phyloP scores from a whole-genome alignment of 345 rosid species.

The Corchorus olitorius region DNA sequence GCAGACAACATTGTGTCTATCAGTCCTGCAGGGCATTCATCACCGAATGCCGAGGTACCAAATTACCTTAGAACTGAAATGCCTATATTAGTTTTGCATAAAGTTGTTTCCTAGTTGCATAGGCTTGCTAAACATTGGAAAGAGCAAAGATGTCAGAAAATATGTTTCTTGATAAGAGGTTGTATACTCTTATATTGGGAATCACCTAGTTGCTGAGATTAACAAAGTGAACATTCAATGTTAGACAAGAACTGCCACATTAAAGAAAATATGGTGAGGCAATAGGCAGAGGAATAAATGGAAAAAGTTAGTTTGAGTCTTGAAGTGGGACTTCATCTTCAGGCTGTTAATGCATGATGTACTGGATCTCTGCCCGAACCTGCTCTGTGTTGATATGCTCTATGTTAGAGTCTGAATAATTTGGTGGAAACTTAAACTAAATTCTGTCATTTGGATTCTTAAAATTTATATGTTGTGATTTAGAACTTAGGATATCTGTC shows the following conservation, averaged over 20 bases:
- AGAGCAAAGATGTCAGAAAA: not conserved
- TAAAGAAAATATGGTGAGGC: not conserved
- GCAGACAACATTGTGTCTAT: conserved; percentile 44
- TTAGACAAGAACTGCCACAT: not conserved
- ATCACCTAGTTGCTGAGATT: conserved; percentile 8
- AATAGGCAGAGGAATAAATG: too few relatives aligned
- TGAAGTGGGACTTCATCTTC: not conserved
- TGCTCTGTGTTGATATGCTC: not conserved
- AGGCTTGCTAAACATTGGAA: not conserved
- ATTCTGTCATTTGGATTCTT: not conserved
- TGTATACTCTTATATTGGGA: not conserved
- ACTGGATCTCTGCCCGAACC: not conserved
- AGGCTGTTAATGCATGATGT: conserved; percentile 7
- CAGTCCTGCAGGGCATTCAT: conserved; percentile 33
- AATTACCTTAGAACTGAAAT: not conserved
- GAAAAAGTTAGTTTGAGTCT: not conserved
- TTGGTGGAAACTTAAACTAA: not conserved
- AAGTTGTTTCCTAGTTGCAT: not conserved
- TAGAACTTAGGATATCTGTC: conserved; percentile 3
- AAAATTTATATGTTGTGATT: not conserved
- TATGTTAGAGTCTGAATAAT: not conserved
- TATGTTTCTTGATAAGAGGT: not conserved
- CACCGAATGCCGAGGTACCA: conserved; percentile 55
- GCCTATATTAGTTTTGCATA: not conserved
- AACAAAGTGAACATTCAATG: not conserved